Evolutionary conservation across 305 asterid species (phyloP).

Genomic region (Nicotiana rustica): DNA sequence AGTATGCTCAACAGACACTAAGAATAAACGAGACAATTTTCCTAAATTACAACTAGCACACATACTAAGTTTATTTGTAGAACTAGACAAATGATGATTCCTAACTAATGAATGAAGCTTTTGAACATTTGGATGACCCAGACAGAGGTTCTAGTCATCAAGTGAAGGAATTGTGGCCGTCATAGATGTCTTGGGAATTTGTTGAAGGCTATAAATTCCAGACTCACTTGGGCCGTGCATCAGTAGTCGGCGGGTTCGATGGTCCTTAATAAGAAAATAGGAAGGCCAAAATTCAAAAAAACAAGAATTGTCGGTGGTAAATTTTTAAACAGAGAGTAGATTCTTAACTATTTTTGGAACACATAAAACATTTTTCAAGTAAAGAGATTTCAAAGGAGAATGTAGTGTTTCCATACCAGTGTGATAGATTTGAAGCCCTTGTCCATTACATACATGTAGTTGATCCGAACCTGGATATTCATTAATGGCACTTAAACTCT

Average conservation of each 20-base stretch:
- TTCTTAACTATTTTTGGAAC: background rate
- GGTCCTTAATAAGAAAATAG: background rate
- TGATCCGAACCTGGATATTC: too few species aligned
- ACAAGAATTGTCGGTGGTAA: background rate
- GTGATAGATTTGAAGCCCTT: too few species aligned
- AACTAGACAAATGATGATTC: background rate
- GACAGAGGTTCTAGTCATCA: background rate
- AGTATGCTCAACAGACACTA: background rate
- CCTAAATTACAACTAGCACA: background rate
- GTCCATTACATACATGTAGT: too few species aligned
- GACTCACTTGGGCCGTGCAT: background rate
- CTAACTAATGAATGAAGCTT: background rate
- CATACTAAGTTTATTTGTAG: background rate
- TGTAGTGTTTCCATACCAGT: too few species aligned
- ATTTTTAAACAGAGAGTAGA: background rate
- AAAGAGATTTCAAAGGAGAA: too few species aligned
- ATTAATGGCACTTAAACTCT: too few species aligned
- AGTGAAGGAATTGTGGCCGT: background rate
- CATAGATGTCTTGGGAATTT: background rate
- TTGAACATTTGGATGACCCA: background rate
- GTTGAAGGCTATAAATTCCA: background rate
- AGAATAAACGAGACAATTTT: background rate
- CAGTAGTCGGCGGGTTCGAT: background rate
- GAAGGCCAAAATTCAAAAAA: background rate
- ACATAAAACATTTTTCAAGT: background rate